Evolutionary conservation across 2,329 filamentous ascomycete species (phyloP), one percentile per base, ranked within the genome.

Genomic region (Fusarium neocosmosporiellum): DNA sequence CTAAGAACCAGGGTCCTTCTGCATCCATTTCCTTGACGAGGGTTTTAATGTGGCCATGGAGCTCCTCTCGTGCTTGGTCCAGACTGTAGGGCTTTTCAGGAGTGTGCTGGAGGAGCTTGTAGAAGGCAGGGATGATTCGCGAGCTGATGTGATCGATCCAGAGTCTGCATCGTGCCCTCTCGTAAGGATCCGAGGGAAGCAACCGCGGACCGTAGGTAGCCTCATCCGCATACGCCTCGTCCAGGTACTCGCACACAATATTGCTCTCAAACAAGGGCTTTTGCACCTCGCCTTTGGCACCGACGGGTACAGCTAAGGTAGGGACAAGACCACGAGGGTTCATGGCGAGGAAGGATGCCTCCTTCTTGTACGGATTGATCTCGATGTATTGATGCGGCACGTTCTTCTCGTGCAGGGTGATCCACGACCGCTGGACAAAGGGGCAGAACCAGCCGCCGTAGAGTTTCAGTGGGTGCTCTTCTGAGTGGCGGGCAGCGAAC

Each of bases 291-390:
- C 79, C 80, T 3, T 74, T 66, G 1, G 59, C 69, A 27, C 76
- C 78, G 2, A 78, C 68, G 0, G 85, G 85, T 14, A 89, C 86
- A 1, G 82, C 86, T 1, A 95, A 85, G 0, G 93, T 94, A 0
- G 93, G 94, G 2, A 95, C 91, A 1, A 95, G 85, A 1, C 93
- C 93, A 14, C 92, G 88, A 0, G 93, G 93, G 78, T 96, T 96
- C 70, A 95, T 84, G 10, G 87, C 85, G 24, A 95, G 84, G 31
- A 95, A 91, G 1, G 88, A 90, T 5, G 88, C 81, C 0, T 89
- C 90, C 77, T 95, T 95, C 80, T 91, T 85, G 84, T 95, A 95
- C 0, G 93, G 93, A 80, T 95, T 94, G 67, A 94, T 91, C 84
- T 94, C 91, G 71, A 93, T 86, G 80, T 94, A 94, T 82, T 95